Conservation (phyloP, 2,329 filamentous ascomycete genomes). For the Macroventuria anomochaeta region DNA sequence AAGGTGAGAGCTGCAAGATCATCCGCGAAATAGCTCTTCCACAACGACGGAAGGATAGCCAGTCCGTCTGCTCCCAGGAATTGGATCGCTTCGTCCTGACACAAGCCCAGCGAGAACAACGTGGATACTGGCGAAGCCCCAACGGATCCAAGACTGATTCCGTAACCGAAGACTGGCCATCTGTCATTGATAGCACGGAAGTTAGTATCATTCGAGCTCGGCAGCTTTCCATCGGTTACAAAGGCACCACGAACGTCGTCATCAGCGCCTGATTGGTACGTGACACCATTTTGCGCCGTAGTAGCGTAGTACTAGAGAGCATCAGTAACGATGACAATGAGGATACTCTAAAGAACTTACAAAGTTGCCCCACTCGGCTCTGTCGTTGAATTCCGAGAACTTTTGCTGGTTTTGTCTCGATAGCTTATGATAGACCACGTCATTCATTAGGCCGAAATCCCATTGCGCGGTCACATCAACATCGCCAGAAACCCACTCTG, state of each 20-base stretch:
- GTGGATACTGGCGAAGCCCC: slow-evolving; percentile 5
- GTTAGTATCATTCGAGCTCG: slow-evolving; percentile 67
- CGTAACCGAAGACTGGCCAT: slow-evolving; percentile 81
- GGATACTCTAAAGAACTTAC: slow-evolving; percentile 72
- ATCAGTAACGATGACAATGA: slow-evolving; percentile 71
- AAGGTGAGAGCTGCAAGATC: slow-evolving; percentile 70
- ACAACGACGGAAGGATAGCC: slow-evolving; percentile 78
- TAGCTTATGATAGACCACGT: slow-evolving; percentile 70
- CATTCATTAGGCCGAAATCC: slow-evolving; percentile 77
- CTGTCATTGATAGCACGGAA: slow-evolving; percentile 76
- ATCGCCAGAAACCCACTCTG: slow-evolving; percentile 77
- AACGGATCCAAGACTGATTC: slow-evolving; percentile 45
- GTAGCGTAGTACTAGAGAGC: slow-evolving; percentile 69
- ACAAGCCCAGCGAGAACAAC: slow-evolving; percentile 76
- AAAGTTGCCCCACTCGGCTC: slow-evolving; percentile 82
- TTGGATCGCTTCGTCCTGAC: slow-evolving; percentile 80
- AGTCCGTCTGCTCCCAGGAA: slow-evolving; percentile 77
- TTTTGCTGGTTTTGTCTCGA: slow-evolving; percentile 66
- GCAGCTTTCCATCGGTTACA: slow-evolving; percentile 68
- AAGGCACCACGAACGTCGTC: slow-evolving; percentile 61
- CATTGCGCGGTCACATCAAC: slow-evolving; percentile 66
- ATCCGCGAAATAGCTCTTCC: slow-evolving; percentile 74
- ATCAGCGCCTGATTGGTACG: slow-evolving; percentile 57
- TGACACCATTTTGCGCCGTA: slow-evolving; percentile 55
- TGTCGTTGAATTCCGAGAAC: slow-evolving; percentile 74